Conservation (phyloP, 2,329 filamentous ascomycete genomes). For the Cladophialophora carrionii region DNA sequence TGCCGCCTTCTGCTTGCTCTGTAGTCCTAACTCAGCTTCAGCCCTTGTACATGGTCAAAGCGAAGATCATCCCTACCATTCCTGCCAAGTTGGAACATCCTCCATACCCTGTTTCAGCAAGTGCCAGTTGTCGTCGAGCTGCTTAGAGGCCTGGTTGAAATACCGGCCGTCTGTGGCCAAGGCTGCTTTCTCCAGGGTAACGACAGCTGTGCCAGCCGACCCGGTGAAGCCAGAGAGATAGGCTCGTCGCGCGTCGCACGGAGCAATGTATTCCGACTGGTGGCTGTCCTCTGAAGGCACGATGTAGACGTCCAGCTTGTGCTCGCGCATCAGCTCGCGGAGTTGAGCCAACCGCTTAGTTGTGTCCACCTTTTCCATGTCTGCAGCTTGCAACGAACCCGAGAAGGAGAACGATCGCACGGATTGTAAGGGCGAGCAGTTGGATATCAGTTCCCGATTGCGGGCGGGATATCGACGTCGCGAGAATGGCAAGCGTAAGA, state of each 20-base stretch:
- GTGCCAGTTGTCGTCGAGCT: conserved; percentile 89
- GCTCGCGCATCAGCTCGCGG: conserved; percentile 81
- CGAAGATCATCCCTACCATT: conserved; percentile 66
- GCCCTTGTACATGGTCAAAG: conserved; percentile 12
- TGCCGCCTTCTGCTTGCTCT: conserved; percentile 82
- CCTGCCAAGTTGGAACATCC: conserved; percentile 95
- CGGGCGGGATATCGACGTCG: conserved; percentile 28
- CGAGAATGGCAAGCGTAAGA: conserved; percentile 30
- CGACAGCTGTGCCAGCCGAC: conserved; percentile 88
- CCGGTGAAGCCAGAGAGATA: conserved; percentile 94
- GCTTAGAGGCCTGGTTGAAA: conserved; percentile 92
- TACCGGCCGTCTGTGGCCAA: conserved; percentile 95
- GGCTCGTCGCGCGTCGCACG: conserved; percentile 88
- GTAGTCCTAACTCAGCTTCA: conserved; percentile 57
- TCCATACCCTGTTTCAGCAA: conserved; percentile 91
- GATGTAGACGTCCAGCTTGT: conserved; percentile 89
- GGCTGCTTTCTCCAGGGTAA: conserved; percentile 83
- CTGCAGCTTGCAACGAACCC: conserved; percentile 46
- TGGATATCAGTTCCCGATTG: not conserved
- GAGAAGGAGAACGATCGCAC: conserved; percentile 47
- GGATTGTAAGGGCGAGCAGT: conserved; percentile 34
- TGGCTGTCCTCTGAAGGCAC: conserved; percentile 97
- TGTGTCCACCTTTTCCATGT: conserved; percentile 81
- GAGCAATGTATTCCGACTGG: conserved; percentile 95
- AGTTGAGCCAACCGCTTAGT: conserved; percentile 74